phyloP scores from a whole-genome alignment of 2,329 filamentous ascomycete species.

The Neofusicoccum parvum region DNA sequence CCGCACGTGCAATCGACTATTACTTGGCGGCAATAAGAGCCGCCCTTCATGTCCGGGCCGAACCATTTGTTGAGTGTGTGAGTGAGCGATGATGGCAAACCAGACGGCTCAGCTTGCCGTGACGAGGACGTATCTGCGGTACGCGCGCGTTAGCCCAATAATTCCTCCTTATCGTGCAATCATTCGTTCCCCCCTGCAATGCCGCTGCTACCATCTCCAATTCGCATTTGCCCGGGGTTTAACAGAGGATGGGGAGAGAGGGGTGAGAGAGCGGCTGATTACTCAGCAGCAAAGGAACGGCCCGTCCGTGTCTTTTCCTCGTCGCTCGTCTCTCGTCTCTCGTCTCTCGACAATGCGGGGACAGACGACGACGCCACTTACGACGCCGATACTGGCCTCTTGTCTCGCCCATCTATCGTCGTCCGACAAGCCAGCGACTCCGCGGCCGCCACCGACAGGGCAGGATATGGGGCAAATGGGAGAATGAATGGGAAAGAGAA shows the following conservation, averaged over 20 bases:
- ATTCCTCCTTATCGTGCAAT: background rate
- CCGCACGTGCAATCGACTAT: no score
- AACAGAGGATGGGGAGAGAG: background rate
- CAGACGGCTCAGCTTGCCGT: slow-evolving; percentile 37
- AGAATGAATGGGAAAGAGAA: background rate
- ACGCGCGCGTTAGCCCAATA: slow-evolving; percentile 3
- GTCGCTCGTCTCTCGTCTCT: background rate
- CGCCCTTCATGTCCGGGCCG: no score
- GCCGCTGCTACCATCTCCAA: no score
- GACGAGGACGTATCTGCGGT: slow-evolving; percentile 42
- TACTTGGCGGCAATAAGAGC: no score
- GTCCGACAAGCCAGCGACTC: no score
- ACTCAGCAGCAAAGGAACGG: no score
- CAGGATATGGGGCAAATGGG: background rate
- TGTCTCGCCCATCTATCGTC: no score
- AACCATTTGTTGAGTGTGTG: background rate
- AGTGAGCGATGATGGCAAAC: background rate
- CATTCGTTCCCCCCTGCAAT: no score
- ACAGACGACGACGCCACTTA: no score
- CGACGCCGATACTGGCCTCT: background rate
- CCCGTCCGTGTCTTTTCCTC: background rate
- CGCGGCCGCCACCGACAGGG: background rate
- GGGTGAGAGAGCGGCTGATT: background rate
- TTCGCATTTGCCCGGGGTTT: background rate
- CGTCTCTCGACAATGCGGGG: background rate